Evolutionary conservation across 331 rosid species (phyloP), one percentile per base, ranked within the genome.

Genomic region (Quercus lobata): DNA sequence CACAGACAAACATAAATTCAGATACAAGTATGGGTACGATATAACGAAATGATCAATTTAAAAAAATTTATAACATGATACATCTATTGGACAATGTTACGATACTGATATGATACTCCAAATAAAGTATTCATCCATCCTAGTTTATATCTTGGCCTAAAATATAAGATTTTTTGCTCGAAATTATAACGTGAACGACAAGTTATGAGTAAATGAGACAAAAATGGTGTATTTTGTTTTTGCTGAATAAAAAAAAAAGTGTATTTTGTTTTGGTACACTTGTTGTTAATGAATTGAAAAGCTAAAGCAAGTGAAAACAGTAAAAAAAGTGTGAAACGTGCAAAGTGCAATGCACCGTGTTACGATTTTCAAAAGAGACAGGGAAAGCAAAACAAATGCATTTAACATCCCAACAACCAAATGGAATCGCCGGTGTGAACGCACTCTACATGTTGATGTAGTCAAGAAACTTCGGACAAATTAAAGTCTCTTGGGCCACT

Each of bases 401-500:
- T 49, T 12, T 7, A 30, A 32, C 14, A 14, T 32, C 0, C 17
- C 6, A 53, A 1, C 24, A 34, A 72, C 52, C 7, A 22, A 5
- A 4, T 5, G 0, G 22, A 14, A 66, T 52, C 34, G 60, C 17
- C 35, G 69, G 86, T 86, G 72, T 58, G 82, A 83, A 89, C 93
- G 84, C 92, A 77, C 90, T 72, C 53, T 27, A n/a, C 22, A 41
- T 11, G 54, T 2, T 41, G 15, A 69, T 4, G 16, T 18, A 60
- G 90, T 83, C 90, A 88, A 93, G 82, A 87, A 68, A 27, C 29
- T 44, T n/a, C 58, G 41, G 85, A 41, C 83, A 72, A 81, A 71
- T 21, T 9, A 49, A 49, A 49, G 5, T 49, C 18, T 49, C 5
- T 3, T 30, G 21, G 12, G 30, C 30, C 24, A 89, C 96, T 25